A percentile compares a stretch with the other conserved stretches of the same genome.
These are phyloP conservation scores for Triglochin maritima DNA, from an alignment of 106 monocot genomes.

Conservation along the genomic window DNA sequence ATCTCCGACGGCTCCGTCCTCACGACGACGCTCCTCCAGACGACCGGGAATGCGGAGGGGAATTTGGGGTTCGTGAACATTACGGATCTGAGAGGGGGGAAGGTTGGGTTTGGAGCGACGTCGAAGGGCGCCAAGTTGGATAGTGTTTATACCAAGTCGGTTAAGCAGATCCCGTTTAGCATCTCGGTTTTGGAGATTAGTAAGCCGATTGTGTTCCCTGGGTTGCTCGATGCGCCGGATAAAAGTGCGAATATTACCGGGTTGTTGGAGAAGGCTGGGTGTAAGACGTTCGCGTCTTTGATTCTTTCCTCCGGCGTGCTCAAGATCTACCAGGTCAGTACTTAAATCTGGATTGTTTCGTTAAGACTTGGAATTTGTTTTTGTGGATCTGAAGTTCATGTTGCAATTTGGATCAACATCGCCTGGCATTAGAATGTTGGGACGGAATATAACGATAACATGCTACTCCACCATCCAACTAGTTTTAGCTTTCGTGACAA, in stretches of 20 bases:
- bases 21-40: conserved; percentile 85
- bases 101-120: conserved; percentile 67
- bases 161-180: conserved; percentile 73
- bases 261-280: conserved; percentile 78
- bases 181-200: conserved; percentile 83
- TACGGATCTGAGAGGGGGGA: conserved; percentile 73
- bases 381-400: too few species aligned
- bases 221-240: conserved; percentile 58
- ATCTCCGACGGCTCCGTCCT: conserved; percentile 61
- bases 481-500: too few species aligned
- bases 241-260: conserved; percentile 61
- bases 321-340: conserved; percentile 44
- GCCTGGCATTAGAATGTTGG: too few species aligned
- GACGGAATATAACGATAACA: too few species aligned
- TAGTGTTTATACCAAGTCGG: conserved; percentile 58
- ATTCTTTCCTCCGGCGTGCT: conserved; percentile 69
- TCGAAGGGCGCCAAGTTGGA: conserved; percentile 44
- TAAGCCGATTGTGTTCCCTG: conserved; percentile 66
- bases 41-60: conserved; percentile 75
- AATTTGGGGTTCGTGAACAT: conserved; percentile 95
- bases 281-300: conserved; percentile 74
- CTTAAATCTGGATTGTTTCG: too few species aligned
- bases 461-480: too few species aligned
- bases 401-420: too few species aligned
- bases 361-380: too few species aligned